These are phyloP conservation scores for Mortierella sp. DNA, from an alignment of 371 early-diverging fungal genomes.

Conservation along the genomic window DNA sequence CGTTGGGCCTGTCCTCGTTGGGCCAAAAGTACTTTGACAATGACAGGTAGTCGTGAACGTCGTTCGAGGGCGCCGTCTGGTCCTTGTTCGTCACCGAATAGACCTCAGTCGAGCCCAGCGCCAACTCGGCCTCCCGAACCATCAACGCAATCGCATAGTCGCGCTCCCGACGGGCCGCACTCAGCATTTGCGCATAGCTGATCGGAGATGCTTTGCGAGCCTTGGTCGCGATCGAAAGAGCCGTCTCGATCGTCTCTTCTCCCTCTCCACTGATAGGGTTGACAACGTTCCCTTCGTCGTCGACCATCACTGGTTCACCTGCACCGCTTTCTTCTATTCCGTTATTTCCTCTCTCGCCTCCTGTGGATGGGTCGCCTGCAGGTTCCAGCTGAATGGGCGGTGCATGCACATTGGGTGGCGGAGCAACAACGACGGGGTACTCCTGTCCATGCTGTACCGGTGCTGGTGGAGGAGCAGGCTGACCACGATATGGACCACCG, in stretches of 20 bases:
- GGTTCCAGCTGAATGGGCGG: constrained; percentile 24
- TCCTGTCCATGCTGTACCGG: constrained; percentile 1
- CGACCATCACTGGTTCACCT: constrained; percentile 10
- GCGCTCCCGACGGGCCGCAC: constrained; percentile 41
- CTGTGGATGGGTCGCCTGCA: neutral
- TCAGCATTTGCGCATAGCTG: constrained; percentile 41
- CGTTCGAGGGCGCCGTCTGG: constrained; percentile 59
- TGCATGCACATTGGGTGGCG: neutral
- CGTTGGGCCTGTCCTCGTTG: constrained; percentile 49
- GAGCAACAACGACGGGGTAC: neutral
- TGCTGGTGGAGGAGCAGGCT: neutral
- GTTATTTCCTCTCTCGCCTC: neutral
- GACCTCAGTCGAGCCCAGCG: constrained; percentile 47
- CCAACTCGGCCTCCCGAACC: constrained; percentile 45
- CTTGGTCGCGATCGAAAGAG: constrained; percentile 8
- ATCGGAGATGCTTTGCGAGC: constrained; percentile 35
- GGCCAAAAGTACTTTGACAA: constrained; percentile 70
- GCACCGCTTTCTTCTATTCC: neutral
- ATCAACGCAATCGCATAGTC: constrained; percentile 44
- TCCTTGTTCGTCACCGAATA: constrained; percentile 66
- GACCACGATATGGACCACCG: neutral
- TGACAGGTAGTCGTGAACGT: constrained; percentile 69
- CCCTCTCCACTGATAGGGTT: neutral
- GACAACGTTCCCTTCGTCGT: constrained; percentile 25
- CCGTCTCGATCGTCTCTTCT: neutral